Evolutionary conservation across 2,329 filamentous ascomycete species (phyloP), one percentile per base, ranked within the genome.

Genomic region (Westerdykella sp.): DNA sequence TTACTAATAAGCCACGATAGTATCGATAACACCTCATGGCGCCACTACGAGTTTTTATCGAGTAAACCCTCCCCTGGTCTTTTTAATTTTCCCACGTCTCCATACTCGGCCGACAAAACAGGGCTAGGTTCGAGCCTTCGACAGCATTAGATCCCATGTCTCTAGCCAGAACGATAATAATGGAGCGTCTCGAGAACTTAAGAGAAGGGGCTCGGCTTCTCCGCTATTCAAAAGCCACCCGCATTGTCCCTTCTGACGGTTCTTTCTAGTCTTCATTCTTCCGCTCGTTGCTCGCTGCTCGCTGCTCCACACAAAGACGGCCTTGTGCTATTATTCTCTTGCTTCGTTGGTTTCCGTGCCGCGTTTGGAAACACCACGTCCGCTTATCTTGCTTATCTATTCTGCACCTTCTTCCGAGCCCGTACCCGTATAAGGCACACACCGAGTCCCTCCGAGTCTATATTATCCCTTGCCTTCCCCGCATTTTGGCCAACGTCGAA

Each of bases 351-450:
- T 28, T 28, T 28, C 25, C 36, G 22, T 38, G n/a, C 39, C 37
- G 42, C 22, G 34, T 45, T 35, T 35, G 39, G 41, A 46, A 21
- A 48, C 40, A 56, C 40, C 51, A 48, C 44, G 42, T 32, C 44
- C 30, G 41, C 58, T 64, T 62, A 60, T 65, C 62, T 59, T 53
- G 49, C 60, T 63, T 63, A 64, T 65, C 61, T 57, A 39, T 51
- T 44, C 48, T 45, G 40, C 45, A 45, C 43, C 32, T 32, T 42
- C 40, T 36, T 43, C 51, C 55, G 45, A 49, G 43, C 35, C 40
- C 41, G 40, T 49, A 21, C 18, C 25, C 25, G 25, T 28, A 50
- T 49, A 51, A 53, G 53, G 48, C 53, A 47, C 50, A 46, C 48
- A 48, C 55, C 54, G 53, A 60, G 37, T 49, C 42, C 41, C 43